Conservation (phyloP, 768 basidiomycete species). For the Piloderma croceum region DNA sequence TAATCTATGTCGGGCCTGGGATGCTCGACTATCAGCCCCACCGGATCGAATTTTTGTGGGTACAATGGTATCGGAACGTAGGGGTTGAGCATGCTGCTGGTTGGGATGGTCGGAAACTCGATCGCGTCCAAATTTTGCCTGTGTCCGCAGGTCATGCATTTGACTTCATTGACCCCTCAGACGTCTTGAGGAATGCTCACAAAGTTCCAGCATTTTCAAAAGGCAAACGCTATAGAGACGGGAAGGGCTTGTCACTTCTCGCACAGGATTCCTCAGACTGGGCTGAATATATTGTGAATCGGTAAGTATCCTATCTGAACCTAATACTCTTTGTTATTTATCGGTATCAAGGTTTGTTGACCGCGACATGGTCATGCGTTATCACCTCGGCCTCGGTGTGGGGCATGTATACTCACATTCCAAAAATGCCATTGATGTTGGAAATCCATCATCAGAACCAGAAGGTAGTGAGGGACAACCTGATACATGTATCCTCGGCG, state of each 20-base stretch:
- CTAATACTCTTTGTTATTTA: neutral
- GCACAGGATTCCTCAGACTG: slow-evolving; percentile 4
- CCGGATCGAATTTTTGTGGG: slow-evolving; percentile 9
- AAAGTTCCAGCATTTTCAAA: slow-evolving; percentile 6
- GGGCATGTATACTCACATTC: slow-evolving; percentile 1
- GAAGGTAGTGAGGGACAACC: too few relatives aligned
- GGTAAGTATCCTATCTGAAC: neutral
- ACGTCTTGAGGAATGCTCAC: slow-evolving; percentile 7
- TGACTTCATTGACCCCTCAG: slow-evolving; percentile 8
- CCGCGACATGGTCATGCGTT: slow-evolving; percentile 1
- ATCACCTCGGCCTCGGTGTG: slow-evolving; percentile 3
- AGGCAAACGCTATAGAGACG: too few relatives aligned
- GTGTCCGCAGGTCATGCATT: neutral
- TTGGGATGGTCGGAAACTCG: neutral
- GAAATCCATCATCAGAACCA: too few relatives aligned
- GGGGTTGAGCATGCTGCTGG: slow-evolving; percentile 1
- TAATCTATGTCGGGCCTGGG: neutral
- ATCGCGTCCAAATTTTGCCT: neutral
- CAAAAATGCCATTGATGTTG: too few relatives aligned
- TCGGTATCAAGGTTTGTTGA: slow-evolving; percentile 1
- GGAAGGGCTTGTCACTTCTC: slow-evolving; percentile 1
- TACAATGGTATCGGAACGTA: slow-evolving; percentile 5
- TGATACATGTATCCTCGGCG: too few relatives aligned
- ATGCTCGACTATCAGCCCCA: neutral
- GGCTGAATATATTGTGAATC: slow-evolving; percentile 8